phyloP scores from a whole-genome alignment of 169 alveolate genomes.

The Cryptosporidium ubiquitum region DNA sequence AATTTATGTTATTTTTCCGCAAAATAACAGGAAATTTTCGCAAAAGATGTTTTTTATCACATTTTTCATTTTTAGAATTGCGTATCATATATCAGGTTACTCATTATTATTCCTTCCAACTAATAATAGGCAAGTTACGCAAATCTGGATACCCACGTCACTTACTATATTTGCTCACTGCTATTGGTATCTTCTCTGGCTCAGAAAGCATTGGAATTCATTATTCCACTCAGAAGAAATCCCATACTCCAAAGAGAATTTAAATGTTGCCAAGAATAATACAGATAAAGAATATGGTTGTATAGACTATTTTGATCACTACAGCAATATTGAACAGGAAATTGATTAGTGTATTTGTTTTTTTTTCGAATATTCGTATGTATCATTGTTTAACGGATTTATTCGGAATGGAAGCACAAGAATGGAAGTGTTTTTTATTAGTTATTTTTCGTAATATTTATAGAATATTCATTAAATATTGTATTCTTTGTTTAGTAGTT shows the following conservation, averaged over 20 bases:
- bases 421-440: neutral
- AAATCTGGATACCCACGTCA: constrained; percentile 58
- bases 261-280: neutral
- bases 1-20: constrained; percentile 32
- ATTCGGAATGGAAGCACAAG: neutral
- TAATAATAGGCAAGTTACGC: constrained; percentile 10
- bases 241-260: neutral
- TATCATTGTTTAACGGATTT: too few relatives aligned
- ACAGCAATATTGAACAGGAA: constrained; percentile 24
- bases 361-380: too few relatives aligned
- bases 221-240: neutral
- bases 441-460: neutral
- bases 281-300: neutral
- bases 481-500: neutral
- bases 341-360: neutral
- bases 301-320: constrained; percentile 35
- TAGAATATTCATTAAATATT: too few relatives aligned
- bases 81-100: constrained; percentile 44
- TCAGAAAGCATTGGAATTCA: constrained; percentile 29
- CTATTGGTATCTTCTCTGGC: constrained; percentile 58
- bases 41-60: constrained; percentile 26
- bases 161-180: constrained; percentile 54
- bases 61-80: constrained; percentile 39
- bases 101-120: constrained; percentile 16
- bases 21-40: neutral